These are phyloP conservation scores for Zarea fungicola DNA, from an alignment of 2,329 filamentous ascomycete species.

Conservation along the genomic window DNA sequence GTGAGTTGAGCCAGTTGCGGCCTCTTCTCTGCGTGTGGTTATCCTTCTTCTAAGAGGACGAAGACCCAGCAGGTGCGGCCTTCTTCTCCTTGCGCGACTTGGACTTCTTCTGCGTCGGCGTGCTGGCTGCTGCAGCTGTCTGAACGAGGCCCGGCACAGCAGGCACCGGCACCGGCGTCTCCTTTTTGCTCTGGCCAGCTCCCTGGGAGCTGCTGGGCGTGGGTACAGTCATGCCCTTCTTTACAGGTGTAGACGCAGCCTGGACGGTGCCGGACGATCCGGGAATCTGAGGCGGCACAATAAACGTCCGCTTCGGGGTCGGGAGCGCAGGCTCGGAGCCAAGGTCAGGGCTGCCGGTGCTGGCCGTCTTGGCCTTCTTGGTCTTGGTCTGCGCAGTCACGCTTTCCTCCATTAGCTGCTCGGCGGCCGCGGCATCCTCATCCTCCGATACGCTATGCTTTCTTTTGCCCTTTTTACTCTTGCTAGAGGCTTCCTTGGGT, in stretches of 20 bases:
- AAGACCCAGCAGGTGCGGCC: conserved; percentile 12
- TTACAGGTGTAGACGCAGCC: conserved; percentile 7
- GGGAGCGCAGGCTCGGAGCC: conserved; percentile 25
- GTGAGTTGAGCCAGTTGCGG: too few species aligned
- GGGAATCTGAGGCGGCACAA: conserved; percentile 28
- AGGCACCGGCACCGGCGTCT: conserved; percentile 28
- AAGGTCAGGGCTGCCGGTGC: conserved; percentile 29
- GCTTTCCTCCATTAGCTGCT: conserved; percentile 31
- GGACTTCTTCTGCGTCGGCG: conserved; percentile 24
- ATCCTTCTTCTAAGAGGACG: background rate
- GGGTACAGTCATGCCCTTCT: conserved; percentile 4
- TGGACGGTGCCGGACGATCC: conserved; percentile 15
- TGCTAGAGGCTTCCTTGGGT: conserved; percentile 16
- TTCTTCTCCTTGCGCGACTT: conserved; percentile 28
- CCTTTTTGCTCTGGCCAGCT: conserved; percentile 16
- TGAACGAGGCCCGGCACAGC: conserved; percentile 22
- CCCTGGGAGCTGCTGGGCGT: background rate
- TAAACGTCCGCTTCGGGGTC: conserved; percentile 28
- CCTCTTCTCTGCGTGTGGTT: background rate
- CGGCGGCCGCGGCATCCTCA: conserved; percentile 29
- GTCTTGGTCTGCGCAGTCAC: conserved; percentile 35
- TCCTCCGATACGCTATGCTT: conserved; percentile 34
- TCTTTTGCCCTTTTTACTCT: conserved; percentile 25
- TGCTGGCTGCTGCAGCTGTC: background rate
- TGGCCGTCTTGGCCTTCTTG: conserved; percentile 34